These are phyloP conservation scores for Plasmodium gaboni DNA, from an alignment of 169 alveolate genomes.

Conservation along the genomic window DNA sequence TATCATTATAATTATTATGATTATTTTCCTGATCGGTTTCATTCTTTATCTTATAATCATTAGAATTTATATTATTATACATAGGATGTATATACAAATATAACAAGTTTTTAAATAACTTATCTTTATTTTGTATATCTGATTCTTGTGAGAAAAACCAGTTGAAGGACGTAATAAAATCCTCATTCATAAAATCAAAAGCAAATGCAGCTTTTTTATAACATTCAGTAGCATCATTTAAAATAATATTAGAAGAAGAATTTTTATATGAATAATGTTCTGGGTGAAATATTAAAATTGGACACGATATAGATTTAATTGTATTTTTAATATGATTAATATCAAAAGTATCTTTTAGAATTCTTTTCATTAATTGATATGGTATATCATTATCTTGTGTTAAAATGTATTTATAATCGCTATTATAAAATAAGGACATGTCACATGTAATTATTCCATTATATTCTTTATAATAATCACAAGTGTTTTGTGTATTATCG, in stretches of 20 bases:
- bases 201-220: constrained; percentile 52
- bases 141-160: constrained; percentile 52
- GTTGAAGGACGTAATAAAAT: constrained; percentile 48
- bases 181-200: constrained; percentile 75
- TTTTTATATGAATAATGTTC: constrained; percentile 56
- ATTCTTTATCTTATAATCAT: background rate
- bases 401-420: background rate
- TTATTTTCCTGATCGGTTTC: background rate
- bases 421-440: constrained; percentile 58
- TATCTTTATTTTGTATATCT: constrained; percentile 34
- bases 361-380: constrained; percentile 50
- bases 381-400: constrained; percentile 37
- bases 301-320: constrained; percentile 43
- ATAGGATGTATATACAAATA: constrained; percentile 45
- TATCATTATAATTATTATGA: background rate
- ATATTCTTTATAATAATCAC: background rate
- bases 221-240: constrained; percentile 40
- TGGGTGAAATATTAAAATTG: constrained; percentile 58
- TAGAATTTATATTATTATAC: constrained; percentile 5
- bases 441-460: constrained; percentile 51
- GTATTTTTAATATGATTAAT: constrained; percentile 42
- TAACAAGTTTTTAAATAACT: constrained; percentile 46
- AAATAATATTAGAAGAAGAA: constrained; percentile 50
- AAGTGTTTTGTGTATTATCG: background rate
- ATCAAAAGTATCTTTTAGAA: constrained; percentile 66